phyloP scores from a whole-genome alignment of 371 early-diverging fungal species.

The Apophysomyces variabilis region DNA sequence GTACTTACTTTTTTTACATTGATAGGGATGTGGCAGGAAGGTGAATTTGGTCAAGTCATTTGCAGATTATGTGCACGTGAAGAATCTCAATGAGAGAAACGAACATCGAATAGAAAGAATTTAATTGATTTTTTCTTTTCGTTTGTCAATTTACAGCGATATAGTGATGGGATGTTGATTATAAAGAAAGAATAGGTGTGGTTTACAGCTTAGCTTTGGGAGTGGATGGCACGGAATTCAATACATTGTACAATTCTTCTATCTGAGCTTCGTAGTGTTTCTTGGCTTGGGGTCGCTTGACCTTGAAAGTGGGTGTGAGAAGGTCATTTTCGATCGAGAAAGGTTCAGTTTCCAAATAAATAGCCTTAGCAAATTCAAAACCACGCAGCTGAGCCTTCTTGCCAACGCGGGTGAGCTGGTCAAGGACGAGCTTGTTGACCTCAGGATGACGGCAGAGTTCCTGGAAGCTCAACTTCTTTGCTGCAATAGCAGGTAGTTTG shows the following conservation, averaged over 20 bases:
- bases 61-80: no score
- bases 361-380: conserved; percentile 62
- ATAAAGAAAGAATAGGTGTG: not conserved
- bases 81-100: no score
- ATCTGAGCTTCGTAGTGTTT: conserved; percentile 54
- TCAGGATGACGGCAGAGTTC: conserved; percentile 61
- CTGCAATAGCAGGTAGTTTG: conserved; percentile 25
- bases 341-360: conserved; percentile 55
- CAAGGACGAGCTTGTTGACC: conserved; percentile 62
- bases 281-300: conserved; percentile 74
- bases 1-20: no score
- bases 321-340: conserved; percentile 64
- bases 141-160: no score
- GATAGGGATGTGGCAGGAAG: no score
- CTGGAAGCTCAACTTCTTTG: conserved; percentile 22
- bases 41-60: no score
- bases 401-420: conserved; percentile 63
- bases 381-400: conserved; percentile 61
- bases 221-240: not conserved
- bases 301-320: conserved; percentile 75
- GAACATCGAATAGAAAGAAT: no score
- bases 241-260: not conserved
- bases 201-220: not conserved
- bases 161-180: not conserved
- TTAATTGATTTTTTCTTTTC: no score